Conservation (phyloP, 2,329 filamentous ascomycete genomes). For the Aspergillus thermomutatus region DNA sequence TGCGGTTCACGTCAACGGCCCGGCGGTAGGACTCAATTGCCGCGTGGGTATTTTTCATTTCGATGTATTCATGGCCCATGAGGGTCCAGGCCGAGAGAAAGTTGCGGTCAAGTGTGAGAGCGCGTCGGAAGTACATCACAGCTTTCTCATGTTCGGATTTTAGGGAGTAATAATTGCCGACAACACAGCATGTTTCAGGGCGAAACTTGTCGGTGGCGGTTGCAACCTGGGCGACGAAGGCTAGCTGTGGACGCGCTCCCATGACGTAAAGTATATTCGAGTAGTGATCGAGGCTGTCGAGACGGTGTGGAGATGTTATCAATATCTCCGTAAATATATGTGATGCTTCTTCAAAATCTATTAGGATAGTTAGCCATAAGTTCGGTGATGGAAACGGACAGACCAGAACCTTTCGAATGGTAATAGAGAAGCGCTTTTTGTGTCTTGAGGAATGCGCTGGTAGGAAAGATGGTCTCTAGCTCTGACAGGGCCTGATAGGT, state of each 20-base stretch:
- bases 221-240: slow-evolving; percentile 87
- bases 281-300: slow-evolving; percentile 92
- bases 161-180: slow-evolving; percentile 95
- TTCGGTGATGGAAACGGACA: neutral
- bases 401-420: slow-evolving; percentile 67
- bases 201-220: slow-evolving; percentile 92
- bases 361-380: slow-evolving; percentile 9
- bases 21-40: slow-evolving; percentile 95
- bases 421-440: slow-evolving; percentile 86
- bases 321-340: slow-evolving; percentile 64
- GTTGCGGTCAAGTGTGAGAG: slow-evolving; percentile 81
- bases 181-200: slow-evolving; percentile 92
- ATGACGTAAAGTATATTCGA: slow-evolving; percentile 97
- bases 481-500: slow-evolving; percentile 73
- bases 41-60: slow-evolving; percentile 97
- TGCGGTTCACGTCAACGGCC: slow-evolving; percentile 91
- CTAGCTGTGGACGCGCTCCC: slow-evolving; percentile 79
- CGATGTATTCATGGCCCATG: slow-evolving; percentile 98
- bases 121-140: slow-evolving; percentile 94
- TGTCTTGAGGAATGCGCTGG: slow-evolving; percentile 83
- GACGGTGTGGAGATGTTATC: slow-evolving; percentile 63
- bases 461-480: slow-evolving; percentile 79
- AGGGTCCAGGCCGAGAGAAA: slow-evolving; percentile 96
- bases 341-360: slow-evolving; percentile 62
- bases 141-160: slow-evolving; percentile 96